Evolutionary conservation across 192 early-diverging fungal genomes (phyloP), one percentile per base, ranked within the genome.

Genomic region (Rhizophagus sp.): DNA sequence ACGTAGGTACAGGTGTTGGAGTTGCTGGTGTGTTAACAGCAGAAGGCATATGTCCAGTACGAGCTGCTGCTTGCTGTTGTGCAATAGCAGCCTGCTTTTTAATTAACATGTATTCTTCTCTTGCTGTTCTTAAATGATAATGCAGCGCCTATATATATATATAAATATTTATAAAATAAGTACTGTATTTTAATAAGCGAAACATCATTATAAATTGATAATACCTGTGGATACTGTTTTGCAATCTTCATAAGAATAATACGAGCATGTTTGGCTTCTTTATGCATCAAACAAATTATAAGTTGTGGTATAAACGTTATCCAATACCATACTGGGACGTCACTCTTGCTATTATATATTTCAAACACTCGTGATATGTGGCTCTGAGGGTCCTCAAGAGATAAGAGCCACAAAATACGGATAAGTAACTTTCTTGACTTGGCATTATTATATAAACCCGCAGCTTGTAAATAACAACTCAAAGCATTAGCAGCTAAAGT

Each of bases 241-340:
- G 98, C 97, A 81, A 99, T 96, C 81, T 93, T 94, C 80, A 95
- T 91, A 78, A 99, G 83, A 69, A 99, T 94, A 62, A 89, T 88
- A 71, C 92, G 90, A 2, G 95, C 92, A 86, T 93, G 93, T 62
- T 88, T 88, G 34, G 95, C 92, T 81, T 99, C 97, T 67, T 91
- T 93, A 81, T 91, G 90, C 11, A 90, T 84, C 24, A 99, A 87
- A 0, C 92, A 91, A 2, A 90, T 83, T 36, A 99, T 87, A 17
- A 99, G 88, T 83, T 99, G 97, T 5, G 98, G 97, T 69, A 99
- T 97, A 79, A 98, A 98, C 1, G 95, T 96, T 74, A 97, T 96
- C 98, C 98, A 99, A 87, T 97, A 97, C 97, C 96, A 98, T 15
- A 94, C 89, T 19, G 95, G 95, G 74, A 93, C 89, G 39, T 99